A percentile compares a stretch with the other conserved stretches of the same genome.
These are phyloP conservation scores for Stromatinia cepivora DNA, from an alignment of 2,329 filamentous ascomycete genomes.

Conservation along the genomic window DNA sequence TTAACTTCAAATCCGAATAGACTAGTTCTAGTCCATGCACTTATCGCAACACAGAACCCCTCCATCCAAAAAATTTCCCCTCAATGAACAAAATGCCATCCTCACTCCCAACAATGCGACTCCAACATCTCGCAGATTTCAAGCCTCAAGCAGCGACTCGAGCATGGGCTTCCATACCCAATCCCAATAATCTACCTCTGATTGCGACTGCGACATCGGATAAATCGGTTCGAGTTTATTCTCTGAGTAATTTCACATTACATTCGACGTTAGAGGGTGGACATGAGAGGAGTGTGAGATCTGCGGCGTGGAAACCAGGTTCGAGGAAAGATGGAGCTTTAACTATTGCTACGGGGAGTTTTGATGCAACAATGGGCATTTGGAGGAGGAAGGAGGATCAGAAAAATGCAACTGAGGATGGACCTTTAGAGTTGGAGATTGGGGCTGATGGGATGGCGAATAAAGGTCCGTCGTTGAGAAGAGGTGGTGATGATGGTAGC, in stretches of 20 bases:
- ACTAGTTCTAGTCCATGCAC: too few species aligned
- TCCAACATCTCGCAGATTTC: conserved; percentile 37
- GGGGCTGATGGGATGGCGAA: conserved; percentile 27
- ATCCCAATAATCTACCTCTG: conserved; percentile 77
- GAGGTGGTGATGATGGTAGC: conserved; percentile 40
- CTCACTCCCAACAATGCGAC: conserved; percentile 5
- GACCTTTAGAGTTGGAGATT: conserved; percentile 49
- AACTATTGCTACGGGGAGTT: conserved; percentile 87
- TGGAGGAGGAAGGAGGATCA: conserved; percentile 63
- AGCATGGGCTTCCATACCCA: conserved; percentile 82
- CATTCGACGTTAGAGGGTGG: conserved; percentile 81
- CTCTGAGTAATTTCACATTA: conserved; percentile 74
- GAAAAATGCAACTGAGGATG: conserved; percentile 26
- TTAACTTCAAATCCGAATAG: background rate
- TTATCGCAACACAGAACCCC: conserved; percentile 16
- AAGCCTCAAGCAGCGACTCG: conserved; percentile 62
- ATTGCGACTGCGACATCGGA: conserved; percentile 85
- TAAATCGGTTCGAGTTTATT: conserved; percentile 88
- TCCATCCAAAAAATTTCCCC: conserved; percentile 21
- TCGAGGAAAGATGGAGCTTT: conserved; percentile 59
- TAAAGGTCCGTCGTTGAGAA: conserved; percentile 31
- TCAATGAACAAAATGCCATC: background rate
- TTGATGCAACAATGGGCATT: conserved; percentile 86
- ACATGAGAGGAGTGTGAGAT: conserved; percentile 86
- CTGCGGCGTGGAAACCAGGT: conserved; percentile 82